These are phyloP conservation scores for Spinellus fusiger DNA, from an alignment of 192 early-diverging fungal genomes.

Conservation along the genomic window DNA sequence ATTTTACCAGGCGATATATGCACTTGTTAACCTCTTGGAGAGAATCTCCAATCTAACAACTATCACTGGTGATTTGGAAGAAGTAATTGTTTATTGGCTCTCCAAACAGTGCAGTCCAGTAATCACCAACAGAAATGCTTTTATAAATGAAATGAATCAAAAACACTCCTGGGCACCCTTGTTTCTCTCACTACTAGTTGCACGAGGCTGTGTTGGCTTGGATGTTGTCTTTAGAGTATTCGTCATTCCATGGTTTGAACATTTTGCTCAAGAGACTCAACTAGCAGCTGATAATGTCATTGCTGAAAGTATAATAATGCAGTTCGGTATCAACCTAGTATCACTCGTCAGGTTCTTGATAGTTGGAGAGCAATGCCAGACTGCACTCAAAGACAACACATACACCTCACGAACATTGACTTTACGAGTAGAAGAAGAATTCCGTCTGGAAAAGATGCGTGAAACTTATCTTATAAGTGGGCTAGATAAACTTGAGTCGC, in stretches of 20 bases:
- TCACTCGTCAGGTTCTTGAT: slow-evolving; percentile 31
- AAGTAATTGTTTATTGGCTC: slow-evolving; percentile 20
- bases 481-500: slow-evolving; percentile 19
- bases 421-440: slow-evolving; percentile 19
- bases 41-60: slow-evolving; percentile 9
- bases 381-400: neutral
- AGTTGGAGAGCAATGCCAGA: slow-evolving; percentile 22
- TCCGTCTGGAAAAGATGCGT: slow-evolving; percentile 10
- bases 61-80: slow-evolving; percentile 23
- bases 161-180: slow-evolving; percentile 23
- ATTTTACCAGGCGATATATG: slow-evolving; percentile 6
- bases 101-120: neutral
- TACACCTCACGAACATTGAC: slow-evolving; percentile 16
- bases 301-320: slow-evolving; percentile 9
- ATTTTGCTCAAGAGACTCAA: slow-evolving; percentile 12
- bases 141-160: slow-evolving; percentile 18
- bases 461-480: slow-evolving; percentile 18
- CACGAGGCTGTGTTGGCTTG: slow-evolving; percentile 12
- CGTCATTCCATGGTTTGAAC: slow-evolving; percentile 20
- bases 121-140: neutral
- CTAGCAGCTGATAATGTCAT: slow-evolving; percentile 7
- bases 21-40: slow-evolving; percentile 21
- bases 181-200: slow-evolving; percentile 26
- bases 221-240: slow-evolving; percentile 18
- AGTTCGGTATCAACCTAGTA: slow-evolving; percentile 30